Percentiles rank a stretch among this genome's conserved stretches.
These are phyloP conservation scores for Penicillium concentricum DNA, from an alignment of 2,329 filamentous ascomycete genomes.

Conservation along the genomic window DNA sequence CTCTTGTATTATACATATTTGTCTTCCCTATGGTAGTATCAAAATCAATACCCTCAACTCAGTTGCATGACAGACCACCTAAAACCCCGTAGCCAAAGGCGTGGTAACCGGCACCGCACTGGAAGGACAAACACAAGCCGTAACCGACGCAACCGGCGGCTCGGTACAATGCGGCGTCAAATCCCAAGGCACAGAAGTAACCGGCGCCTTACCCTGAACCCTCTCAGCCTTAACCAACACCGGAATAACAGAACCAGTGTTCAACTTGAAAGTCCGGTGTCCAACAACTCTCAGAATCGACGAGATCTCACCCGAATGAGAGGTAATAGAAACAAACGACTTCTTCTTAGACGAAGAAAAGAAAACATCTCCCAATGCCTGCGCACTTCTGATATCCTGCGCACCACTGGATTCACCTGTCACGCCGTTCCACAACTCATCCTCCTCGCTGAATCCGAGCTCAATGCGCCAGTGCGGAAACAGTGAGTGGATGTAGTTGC, in stretches of 20 bases:
- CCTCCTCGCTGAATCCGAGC: constrained; percentile 52
- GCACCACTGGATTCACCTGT: constrained; percentile 49
- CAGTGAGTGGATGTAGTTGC: constrained; percentile 46
- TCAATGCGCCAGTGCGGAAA: constrained; percentile 55
- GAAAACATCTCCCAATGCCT: constrained; percentile 55
- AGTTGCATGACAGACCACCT: neutral
- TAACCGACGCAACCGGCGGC: constrained; percentile 31
- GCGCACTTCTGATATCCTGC: constrained; percentile 46
- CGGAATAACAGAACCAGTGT: constrained; percentile 52
- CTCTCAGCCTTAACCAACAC: constrained; percentile 49
- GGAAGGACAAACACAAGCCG: constrained; percentile 32
- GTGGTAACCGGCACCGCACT: constrained; percentile 33
- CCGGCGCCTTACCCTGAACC: neutral
- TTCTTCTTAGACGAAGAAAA: constrained; percentile 34
- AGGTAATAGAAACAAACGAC: constrained; percentile 54
- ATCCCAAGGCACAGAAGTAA: constrained; percentile 29
- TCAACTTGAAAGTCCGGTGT: constrained; percentile 47
- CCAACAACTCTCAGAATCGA: constrained; percentile 49
- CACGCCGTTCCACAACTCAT: constrained; percentile 54
- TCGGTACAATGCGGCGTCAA: constrained; percentile 33
- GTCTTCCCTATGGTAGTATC: neutral
- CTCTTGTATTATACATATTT: neutral
- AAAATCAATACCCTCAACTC: no score
- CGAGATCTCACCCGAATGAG: constrained; percentile 58
- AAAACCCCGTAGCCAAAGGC: constrained; percentile 21